These are phyloP conservation scores for Buddleja alternifolia DNA, from an alignment of 257 asterid species.

Conservation along the genomic window DNA sequence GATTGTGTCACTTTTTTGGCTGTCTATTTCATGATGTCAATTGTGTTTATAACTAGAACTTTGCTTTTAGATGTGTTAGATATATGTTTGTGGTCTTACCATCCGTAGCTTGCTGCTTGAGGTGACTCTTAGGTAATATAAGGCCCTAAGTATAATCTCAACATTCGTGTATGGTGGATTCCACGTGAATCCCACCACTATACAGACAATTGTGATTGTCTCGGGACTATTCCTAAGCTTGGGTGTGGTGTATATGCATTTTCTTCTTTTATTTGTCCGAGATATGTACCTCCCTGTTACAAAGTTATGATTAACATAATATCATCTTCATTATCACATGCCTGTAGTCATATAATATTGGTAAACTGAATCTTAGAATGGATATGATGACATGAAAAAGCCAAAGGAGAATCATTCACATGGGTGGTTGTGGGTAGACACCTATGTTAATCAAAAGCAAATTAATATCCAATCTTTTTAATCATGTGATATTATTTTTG, in stretches of 20 bases:
- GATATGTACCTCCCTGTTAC: background rate
- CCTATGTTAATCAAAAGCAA: conserved; percentile 13
- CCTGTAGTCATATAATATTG: background rate
- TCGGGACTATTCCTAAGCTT: too few relatives aligned
- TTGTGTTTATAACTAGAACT: background rate
- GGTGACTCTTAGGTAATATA: too few relatives aligned
- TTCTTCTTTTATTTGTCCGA: too few relatives aligned
- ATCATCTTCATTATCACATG: background rate
- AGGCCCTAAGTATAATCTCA: too few relatives aligned
- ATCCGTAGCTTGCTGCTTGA: background rate
- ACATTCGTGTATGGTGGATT: too few relatives aligned
- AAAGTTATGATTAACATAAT: background rate
- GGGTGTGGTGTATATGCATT: too few relatives aligned
- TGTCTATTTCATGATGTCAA: background rate
- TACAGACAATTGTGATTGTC: too few relatives aligned
- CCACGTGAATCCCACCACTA: too few relatives aligned
- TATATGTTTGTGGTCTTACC: too few relatives aligned
- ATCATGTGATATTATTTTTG: conserved; percentile 16
- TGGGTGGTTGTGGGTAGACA: conserved; percentile 26
- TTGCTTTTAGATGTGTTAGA: background rate
- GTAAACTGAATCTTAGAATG: background rate
- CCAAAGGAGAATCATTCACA: conserved; percentile 19
- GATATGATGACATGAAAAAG: background rate
- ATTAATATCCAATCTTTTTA: conserved; percentile 10
- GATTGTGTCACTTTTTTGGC: background rate